Conservation (phyloP, 805 yeast species). For the Nakazawaea wickerhamii region DNA sequence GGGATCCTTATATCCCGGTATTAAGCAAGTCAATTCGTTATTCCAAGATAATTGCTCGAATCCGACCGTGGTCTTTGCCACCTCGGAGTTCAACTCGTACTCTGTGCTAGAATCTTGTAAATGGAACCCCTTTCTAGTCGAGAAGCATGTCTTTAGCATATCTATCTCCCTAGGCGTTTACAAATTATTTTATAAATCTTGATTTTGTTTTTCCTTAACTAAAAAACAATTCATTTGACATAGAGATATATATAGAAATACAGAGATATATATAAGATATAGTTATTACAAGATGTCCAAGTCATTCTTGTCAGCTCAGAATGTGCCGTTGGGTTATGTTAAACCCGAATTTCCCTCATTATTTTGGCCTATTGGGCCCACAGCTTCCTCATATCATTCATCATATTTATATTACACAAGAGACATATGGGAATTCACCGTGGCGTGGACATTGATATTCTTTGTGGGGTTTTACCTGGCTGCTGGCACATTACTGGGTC, state of each 20-base stretch:
- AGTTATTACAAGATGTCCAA: slow-evolving; percentile 16
- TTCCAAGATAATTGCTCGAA: slow-evolving; percentile 38
- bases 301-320: slow-evolving; percentile 38
- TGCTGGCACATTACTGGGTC: slow-evolving; percentile 59
- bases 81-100: background rate
- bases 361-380: slow-evolving; percentile 54
- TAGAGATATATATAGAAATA: no score
- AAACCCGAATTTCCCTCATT: slow-evolving; percentile 80
- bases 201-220: background rate
- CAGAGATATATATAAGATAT: no score
- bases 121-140: slow-evolving; percentile 12
- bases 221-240: no score
- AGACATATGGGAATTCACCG: slow-evolving; percentile 81
- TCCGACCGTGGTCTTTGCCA: slow-evolving; percentile 29
- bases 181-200: no score
- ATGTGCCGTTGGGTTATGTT: slow-evolving; percentile 75
- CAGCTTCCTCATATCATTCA: slow-evolving; percentile 29
- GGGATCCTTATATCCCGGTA: slow-evolving; percentile 5
- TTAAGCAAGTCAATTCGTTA: slow-evolving; percentile 10
- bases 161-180: background rate
- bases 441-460: slow-evolving; percentile 74
- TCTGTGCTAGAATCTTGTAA: slow-evolving; percentile 1
- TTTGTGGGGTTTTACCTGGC: slow-evolving; percentile 55
- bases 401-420: slow-evolving; percentile 60
- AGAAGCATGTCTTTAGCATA: slow-evolving; percentile 13